These are phyloP conservation scores for Apophysomyces variabilis DNA, from an alignment of 371 early-diverging fungal species.

Conservation along the genomic window DNA sequence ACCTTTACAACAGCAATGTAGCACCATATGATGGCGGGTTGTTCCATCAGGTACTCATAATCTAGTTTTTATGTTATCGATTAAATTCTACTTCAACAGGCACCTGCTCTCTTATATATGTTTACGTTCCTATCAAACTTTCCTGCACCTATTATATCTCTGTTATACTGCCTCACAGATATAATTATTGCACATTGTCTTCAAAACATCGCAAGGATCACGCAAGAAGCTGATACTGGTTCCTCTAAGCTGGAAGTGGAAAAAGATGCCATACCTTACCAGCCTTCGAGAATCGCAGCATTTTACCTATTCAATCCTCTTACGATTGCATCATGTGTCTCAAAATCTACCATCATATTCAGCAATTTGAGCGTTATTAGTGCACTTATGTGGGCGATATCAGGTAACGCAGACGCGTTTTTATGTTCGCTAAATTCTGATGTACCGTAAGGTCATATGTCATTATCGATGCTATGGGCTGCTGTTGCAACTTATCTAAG, in stretches of 20 bases:
- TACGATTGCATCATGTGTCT: constrained; percentile 74
- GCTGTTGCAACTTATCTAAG: constrained; percentile 81
- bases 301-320: constrained; percentile 87
- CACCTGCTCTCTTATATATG: constrained; percentile 77
- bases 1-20: constrained; percentile 72
- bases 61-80: background rate
- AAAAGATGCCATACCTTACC: constrained; percentile 22
- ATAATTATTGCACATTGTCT: constrained; percentile 64
- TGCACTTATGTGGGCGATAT: constrained; percentile 68
- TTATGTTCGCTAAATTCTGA: background rate
- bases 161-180: constrained; percentile 70
- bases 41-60: constrained; percentile 76
- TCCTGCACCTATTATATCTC: constrained; percentile 52
- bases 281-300: constrained; percentile 51
- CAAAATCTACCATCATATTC: constrained; percentile 75
- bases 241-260: constrained; percentile 29
- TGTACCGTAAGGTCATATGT: constrained; percentile 14
- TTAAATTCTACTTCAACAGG: constrained; percentile 38
- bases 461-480: constrained; percentile 64
- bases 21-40: constrained; percentile 90
- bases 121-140: constrained; percentile 64
- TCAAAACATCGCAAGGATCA: constrained; percentile 50
- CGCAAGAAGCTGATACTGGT: constrained; percentile 33
- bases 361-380: constrained; percentile 72
- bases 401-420: constrained; percentile 39